Conservation (phyloP, 2,329 filamentous ascomycete genomes). For the Fusarium stilboides region DNA sequence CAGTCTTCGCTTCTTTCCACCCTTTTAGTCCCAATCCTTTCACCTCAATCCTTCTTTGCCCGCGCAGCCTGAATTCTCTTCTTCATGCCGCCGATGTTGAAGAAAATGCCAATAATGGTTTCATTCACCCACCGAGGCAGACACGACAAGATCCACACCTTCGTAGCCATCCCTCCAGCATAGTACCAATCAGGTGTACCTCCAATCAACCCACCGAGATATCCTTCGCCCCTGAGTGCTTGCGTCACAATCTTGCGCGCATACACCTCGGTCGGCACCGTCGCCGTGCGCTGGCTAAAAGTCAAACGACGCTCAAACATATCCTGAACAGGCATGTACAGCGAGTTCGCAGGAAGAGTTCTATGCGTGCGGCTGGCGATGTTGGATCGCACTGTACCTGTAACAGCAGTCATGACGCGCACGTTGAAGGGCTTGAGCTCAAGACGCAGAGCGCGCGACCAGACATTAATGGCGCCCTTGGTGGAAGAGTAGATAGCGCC, state of each 20-base stretch:
- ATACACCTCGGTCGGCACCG: slow-evolving; percentile 62
- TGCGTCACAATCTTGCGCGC: slow-evolving; percentile 60
- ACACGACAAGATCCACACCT: slow-evolving; percentile 49
- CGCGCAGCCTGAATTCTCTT: slow-evolving; percentile 46
- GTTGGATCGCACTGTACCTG: slow-evolving; percentile 68
- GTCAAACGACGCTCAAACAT: slow-evolving; percentile 63
- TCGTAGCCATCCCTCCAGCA: slow-evolving; percentile 52
- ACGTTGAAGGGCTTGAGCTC: slow-evolving; percentile 69
- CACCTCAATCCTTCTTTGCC: slow-evolving; percentile 44
- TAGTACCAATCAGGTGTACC: slow-evolving; percentile 55
- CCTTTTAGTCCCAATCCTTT: neutral
- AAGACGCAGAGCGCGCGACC: slow-evolving; percentile 67
- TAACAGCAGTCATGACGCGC: slow-evolving; percentile 70
- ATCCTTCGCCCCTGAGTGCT: slow-evolving; percentile 59
- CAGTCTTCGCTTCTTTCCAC: slow-evolving; percentile 1
- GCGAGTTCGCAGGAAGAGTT: slow-evolving; percentile 60
- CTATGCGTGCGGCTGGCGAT: slow-evolving; percentile 61
- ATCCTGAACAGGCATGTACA: slow-evolving; percentile 63
- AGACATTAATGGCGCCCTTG: slow-evolving; percentile 68
- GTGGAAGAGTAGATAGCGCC: slow-evolving; percentile 68
- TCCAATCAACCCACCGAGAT: slow-evolving; percentile 53
- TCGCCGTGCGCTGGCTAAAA: slow-evolving; percentile 65
- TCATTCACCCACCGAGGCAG: slow-evolving; percentile 52
- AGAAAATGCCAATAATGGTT: slow-evolving; percentile 48
- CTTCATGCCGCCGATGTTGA: slow-evolving; percentile 49